Evolutionary conservation across 352 stramenopile species (phyloP).

Genomic region (Phytophthora fragariaefolia): DNA sequence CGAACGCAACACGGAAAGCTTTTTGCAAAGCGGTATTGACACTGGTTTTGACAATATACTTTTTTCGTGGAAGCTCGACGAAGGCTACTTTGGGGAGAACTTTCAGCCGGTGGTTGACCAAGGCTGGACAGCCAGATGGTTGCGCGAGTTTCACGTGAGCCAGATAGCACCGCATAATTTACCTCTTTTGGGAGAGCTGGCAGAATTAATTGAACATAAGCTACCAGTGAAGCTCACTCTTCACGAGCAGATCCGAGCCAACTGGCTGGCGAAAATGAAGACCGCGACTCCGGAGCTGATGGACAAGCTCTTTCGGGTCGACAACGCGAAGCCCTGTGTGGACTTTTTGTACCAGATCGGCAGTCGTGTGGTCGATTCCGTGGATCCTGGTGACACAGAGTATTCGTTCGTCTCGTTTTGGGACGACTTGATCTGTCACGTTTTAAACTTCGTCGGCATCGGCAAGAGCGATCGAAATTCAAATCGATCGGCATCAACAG

Average conservation of each 20-base stretch:
- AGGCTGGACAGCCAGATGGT: neutral
- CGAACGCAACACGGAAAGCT: neutral
- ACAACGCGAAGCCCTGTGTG: neutral
- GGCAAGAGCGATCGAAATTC: constrained; percentile 34
- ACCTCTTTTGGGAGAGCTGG: neutral
- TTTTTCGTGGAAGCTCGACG: neutral
- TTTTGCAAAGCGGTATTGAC: neutral
- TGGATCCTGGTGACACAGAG: constrained; percentile 25
- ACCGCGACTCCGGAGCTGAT: neutral
- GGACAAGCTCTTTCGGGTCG: neutral
- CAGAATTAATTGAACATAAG: neutral
- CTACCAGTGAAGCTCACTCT: neutral
- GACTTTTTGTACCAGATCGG: neutral
- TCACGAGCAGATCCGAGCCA: neutral
- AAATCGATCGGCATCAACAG: constrained; percentile 26
- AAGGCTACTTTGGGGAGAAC: neutral
- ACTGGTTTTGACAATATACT: neutral
- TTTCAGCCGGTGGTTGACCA: neutral
- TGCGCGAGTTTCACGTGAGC: neutral
- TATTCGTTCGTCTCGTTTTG: constrained; percentile 43
- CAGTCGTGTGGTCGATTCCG: neutral
- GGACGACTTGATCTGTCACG: constrained; percentile 30
- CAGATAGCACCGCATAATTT: neutral
- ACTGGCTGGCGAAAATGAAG: neutral
- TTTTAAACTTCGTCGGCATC: constrained; percentile 33